Base-by-base conservation (phyloP, 176 grass and related monocot species). In the Pharus latifolius region DNA sequence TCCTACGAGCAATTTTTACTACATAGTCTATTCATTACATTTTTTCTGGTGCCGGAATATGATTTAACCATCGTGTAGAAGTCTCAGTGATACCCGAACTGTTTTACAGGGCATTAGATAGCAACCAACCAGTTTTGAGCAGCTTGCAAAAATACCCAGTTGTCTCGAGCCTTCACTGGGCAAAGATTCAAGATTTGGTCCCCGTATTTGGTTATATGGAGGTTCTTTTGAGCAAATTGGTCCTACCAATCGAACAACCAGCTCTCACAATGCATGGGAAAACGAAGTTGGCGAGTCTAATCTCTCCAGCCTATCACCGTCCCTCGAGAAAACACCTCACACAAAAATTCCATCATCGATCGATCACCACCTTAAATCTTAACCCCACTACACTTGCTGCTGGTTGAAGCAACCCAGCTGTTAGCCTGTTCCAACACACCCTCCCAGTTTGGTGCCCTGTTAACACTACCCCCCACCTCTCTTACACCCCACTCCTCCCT, bases 371-470 rank as follows among this genome's bases (percentile, higher is more conserved):
- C 24, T 59, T 18, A 17, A 68, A 79, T 52, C 20, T 63, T 29
- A n/a, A 44, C 15, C 63, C 63, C 63, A 47, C 54, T 28, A 16
- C 49, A 56, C 37, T 79, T 38, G 70, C 77, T 85, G 71, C 56
- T 50, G 64, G 30, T 12, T 70, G 70, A 85, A 85, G 83, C 76
- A 75, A 85, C 30, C 63, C 23, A 59, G 76, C 70, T 85, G 76
- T 80, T 85, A 69, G 76, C 17, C 69, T 76, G 83, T 85, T 85
- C 70, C 83, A 46, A 15, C 80, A 77, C 81, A 78, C 57, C 76
- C 71, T 68, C 72, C 5, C 13, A 0, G 65, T 81, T 81, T 86
- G 83, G 72, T 81, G 77, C 65, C 72, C 77, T 42, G 72, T 76
- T 69, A 64, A 6, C 56, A 70, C 49, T 49, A 49, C 64, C 71